Percentiles rank a stretch among this genome's conserved stretches.
phyloP scores from a whole-genome alignment of 495 filamentous ascomycete genomes.

The Aspergillus diversus region DNA sequence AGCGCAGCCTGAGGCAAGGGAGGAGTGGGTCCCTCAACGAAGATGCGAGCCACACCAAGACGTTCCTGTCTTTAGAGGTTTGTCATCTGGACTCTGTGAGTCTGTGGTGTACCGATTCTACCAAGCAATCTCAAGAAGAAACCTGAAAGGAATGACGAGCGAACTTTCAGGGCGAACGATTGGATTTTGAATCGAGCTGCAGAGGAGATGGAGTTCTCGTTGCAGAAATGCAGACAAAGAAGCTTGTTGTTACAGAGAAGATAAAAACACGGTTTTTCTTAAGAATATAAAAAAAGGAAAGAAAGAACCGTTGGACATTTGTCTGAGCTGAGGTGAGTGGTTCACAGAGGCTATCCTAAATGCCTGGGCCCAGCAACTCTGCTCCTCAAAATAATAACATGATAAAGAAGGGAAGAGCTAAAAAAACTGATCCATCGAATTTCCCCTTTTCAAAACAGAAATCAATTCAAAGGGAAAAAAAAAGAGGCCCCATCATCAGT shows the following conservation, averaged over 20 bases:
- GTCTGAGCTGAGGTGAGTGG: not conserved
- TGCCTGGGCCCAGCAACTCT: too few relatives aligned
- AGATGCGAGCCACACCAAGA: conserved; percentile 7
- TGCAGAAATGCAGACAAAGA: conserved; percentile 1
- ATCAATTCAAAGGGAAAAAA: not conserved
- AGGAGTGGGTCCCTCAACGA: conserved; percentile 7
- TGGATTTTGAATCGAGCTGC: conserved; percentile 7
- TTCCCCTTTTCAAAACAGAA: too few relatives aligned
- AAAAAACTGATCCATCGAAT: too few relatives aligned
- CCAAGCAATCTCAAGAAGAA: too few relatives aligned
- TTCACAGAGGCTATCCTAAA: too few relatives aligned
- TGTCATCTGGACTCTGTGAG: too few relatives aligned
- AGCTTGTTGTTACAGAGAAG: not conserved
- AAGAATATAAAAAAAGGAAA: not conserved
- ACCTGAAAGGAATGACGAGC: not conserved
- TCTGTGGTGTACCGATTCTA: too few relatives aligned
- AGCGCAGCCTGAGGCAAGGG: conserved; percentile 25
- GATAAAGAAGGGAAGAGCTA: too few relatives aligned
- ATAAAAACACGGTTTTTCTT: not conserved
- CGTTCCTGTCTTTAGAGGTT: not conserved
- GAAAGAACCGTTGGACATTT: not conserved
- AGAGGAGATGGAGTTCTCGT: not conserved
- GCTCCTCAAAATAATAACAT: too few relatives aligned
- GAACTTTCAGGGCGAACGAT: not conserved
- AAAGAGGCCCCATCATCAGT: not conserved